These are phyloP conservation scores for Mycosphaerella arachidis DNA, from an alignment of 2,329 filamentous ascomycete genomes.

Conservation along the genomic window DNA sequence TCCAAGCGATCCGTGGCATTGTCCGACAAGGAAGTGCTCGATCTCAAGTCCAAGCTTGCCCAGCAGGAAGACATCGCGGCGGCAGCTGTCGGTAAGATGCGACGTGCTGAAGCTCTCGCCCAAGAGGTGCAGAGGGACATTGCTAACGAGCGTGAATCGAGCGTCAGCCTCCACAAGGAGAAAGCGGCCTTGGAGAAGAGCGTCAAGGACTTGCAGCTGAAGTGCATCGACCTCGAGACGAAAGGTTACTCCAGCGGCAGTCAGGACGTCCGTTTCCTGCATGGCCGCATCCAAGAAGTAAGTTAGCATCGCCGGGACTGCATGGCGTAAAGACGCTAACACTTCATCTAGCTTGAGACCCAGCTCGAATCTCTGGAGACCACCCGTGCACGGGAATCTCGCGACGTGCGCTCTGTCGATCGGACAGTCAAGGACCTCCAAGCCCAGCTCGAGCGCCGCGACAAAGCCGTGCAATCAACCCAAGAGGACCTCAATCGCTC, in stretches of 20 bases:
- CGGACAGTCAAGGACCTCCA: slow-evolving; percentile 91
- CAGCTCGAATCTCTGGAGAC: slow-evolving; percentile 86
- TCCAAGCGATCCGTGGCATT: slow-evolving; percentile 84
- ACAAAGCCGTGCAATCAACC: slow-evolving; percentile 76
- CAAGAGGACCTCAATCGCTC: slow-evolving; percentile 78
- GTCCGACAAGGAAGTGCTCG: slow-evolving; percentile 82
- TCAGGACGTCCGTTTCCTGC: slow-evolving; percentile 90
- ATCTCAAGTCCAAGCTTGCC: slow-evolving; percentile 81
- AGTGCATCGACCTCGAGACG: slow-evolving; percentile 88
- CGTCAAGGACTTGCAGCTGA: slow-evolving; percentile 83
- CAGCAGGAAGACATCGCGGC: slow-evolving; percentile 90
- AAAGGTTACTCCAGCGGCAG: slow-evolving; percentile 94
- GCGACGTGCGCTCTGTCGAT: slow-evolving; percentile 86
- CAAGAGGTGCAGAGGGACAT: slow-evolving; percentile 93
- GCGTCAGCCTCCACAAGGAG: slow-evolving; percentile 77
- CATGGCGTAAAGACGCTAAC: slow-evolving; percentile 24
- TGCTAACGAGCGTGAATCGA: slow-evolving; percentile 75
- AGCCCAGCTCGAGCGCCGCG: slow-evolving; percentile 84
- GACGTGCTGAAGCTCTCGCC: slow-evolving; percentile 79
- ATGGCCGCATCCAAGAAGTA: slow-evolving; percentile 93
- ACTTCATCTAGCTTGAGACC: slow-evolving; percentile 32
- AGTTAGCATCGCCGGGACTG: slow-evolving; percentile 34
- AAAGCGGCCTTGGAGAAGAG: slow-evolving; percentile 86
- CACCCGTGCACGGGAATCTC: slow-evolving; percentile 72
- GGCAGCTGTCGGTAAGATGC: slow-evolving; percentile 95